A percentile compares a stretch with the other conserved stretches of the same genome.
Conservation (phyloP, 2,329 filamentous ascomycete genomes). For the Cadophora sp. region DNA sequence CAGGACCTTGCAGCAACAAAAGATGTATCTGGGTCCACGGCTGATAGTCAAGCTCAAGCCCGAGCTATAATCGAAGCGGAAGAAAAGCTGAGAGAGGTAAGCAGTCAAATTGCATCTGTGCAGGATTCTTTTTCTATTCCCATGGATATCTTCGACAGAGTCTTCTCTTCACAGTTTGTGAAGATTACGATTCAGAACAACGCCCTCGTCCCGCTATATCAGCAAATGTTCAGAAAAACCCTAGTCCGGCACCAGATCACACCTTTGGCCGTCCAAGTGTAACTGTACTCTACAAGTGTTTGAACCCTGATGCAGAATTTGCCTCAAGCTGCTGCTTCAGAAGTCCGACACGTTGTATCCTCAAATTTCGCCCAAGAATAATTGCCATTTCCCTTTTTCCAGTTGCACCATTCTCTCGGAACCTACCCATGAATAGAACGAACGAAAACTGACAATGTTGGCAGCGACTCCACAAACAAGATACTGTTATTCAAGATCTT, state of each 20-base stretch:
- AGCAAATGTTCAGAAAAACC: neutral
- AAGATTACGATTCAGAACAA: neutral
- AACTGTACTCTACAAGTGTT: neutral
- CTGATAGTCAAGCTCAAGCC: constrained; percentile 51
- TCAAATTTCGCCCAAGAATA: constrained; percentile 12
- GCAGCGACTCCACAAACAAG: constrained; percentile 41
- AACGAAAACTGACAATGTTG: constrained; percentile 34
- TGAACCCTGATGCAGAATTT: constrained; percentile 18
- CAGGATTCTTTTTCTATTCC: neutral
- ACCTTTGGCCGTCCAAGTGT: neutral
- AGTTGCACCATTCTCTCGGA: neutral
- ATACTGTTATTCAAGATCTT: constrained; percentile 39
- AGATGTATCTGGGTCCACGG: constrained; percentile 22
- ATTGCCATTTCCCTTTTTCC: constrained; percentile 19
- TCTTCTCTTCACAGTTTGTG: neutral
- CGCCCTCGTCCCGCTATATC: neutral
- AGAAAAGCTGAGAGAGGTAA: constrained; percentile 57
- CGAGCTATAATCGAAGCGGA: constrained; percentile 16
- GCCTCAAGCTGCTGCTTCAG: constrained; percentile 25
- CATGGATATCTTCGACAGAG: neutral
- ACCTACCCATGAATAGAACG: neutral
- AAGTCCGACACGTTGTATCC: neutral
- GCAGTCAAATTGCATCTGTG: constrained; percentile 35
- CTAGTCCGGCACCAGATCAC: neutral
- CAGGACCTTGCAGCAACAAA: constrained; percentile 52